Conservation (phyloP, 495 filamentous ascomycete genomes). For the Aspergillus carlsbadensis region DNA sequence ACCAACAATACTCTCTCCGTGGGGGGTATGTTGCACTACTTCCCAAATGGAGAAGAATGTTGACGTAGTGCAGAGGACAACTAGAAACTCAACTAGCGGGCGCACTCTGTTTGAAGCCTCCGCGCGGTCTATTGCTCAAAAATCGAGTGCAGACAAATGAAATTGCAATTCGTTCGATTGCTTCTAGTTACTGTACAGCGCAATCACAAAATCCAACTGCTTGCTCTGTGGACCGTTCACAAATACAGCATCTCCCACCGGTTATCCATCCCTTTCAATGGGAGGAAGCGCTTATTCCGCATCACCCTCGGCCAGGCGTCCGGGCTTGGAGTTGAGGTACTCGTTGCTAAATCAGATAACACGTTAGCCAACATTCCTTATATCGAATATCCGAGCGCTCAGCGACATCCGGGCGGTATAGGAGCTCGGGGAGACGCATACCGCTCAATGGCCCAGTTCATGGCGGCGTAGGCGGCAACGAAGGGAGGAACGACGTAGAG, state of each 20-base stretch:
- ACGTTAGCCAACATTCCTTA: constrained; percentile 3
- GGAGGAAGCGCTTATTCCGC: constrained; percentile 35
- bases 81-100: background rate
- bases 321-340: constrained; percentile 88
- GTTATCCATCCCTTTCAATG: constrained; percentile 1
- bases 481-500: constrained; percentile 83
- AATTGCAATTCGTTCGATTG: constrained; percentile 40
- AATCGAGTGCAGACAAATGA: constrained; percentile 20
- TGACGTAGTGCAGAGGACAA: background rate
- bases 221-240: constrained; percentile 13
- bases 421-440: constrained; percentile 41
- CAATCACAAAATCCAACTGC: constrained; percentile 22
- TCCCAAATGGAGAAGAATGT: background rate
- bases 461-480: constrained; percentile 67
- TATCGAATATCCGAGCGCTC: background rate
- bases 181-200: constrained; percentile 52
- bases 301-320: constrained; percentile 54
- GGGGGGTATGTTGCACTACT: background rate
- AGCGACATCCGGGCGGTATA: background rate
- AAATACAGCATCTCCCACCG: background rate
- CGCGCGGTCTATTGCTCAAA: background rate
- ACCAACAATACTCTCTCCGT: constrained; percentile 1
- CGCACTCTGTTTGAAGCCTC: background rate
- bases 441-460: constrained; percentile 87
- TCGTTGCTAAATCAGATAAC: constrained; percentile 63